Conservation (phyloP, 2,329 filamentous ascomycete genomes). For the Trichoderma brevicompactum region DNA sequence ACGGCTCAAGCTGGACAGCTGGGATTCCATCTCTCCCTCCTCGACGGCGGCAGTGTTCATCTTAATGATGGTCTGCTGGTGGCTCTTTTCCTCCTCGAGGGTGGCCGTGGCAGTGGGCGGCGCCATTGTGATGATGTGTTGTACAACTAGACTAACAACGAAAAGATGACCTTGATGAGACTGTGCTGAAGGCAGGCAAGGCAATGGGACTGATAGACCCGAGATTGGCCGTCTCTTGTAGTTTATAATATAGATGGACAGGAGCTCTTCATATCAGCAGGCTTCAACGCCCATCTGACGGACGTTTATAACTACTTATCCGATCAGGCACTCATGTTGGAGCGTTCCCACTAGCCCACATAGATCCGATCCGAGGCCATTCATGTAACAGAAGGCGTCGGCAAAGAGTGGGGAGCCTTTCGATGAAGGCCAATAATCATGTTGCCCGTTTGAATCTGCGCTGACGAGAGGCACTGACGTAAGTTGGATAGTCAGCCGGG, state of each 20-base stretch:
- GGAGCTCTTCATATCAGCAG: neutral
- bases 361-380: neutral
- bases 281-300: neutral
- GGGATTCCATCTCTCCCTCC: constrained; percentile 31
- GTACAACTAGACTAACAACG: neutral
- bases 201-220: neutral
- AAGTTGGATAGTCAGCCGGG: constrained; percentile 23
- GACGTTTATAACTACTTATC: constrained; percentile 7
- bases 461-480: constrained; percentile 20
- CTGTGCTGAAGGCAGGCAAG: no score
- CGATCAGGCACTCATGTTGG: neutral
- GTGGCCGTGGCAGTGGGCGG: constrained; percentile 30
- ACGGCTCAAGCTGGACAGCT: constrained; percentile 33
- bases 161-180: neutral
- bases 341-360: neutral
- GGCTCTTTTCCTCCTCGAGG: constrained; percentile 4
- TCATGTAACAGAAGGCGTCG: constrained; percentile 4
- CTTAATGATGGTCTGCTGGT: constrained; percentile 19
- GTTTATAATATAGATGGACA: neutral
- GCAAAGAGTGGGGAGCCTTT: constrained; percentile 16
- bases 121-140: constrained; percentile 21
- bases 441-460: neutral
- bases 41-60: constrained; percentile 15
- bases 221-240: neutral
- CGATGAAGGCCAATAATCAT: constrained; percentile 14